Conservation (phyloP, 257 asterid species). For the Solanum arcanum region DNA sequence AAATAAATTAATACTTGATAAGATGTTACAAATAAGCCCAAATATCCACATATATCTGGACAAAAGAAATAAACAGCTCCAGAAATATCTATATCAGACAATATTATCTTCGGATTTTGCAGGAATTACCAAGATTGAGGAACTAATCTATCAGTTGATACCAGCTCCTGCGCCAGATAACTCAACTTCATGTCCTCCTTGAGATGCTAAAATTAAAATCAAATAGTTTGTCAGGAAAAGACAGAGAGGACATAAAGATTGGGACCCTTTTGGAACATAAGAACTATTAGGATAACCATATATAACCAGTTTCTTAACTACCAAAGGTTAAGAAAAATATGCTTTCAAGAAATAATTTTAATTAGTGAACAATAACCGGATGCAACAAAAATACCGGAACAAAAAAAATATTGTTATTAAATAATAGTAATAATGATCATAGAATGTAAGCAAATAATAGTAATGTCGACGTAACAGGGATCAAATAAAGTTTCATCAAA, state of each 20-base stretch:
- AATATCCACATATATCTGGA: not conserved
- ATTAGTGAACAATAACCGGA: not conserved
- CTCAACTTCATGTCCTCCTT: conserved; percentile 99
- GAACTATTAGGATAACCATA: not conserved
- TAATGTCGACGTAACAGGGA: not conserved
- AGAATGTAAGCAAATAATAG: not conserved
- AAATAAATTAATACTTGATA: not conserved
- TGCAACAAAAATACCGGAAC: not conserved
- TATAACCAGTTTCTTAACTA: not conserved
- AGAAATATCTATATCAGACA: not conserved
- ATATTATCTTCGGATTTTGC: not conserved
- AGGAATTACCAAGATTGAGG: conserved; percentile 82
- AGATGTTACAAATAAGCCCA: not conserved
- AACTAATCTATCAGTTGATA: conserved; percentile 91
- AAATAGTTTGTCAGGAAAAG: conserved; percentile 8
- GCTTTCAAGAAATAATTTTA: not conserved
- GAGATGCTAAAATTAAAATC: conserved; percentile 53
- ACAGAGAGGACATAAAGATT: not conserved
- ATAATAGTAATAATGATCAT: not conserved
- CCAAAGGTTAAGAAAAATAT: not conserved
- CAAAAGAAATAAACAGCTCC: not conserved
- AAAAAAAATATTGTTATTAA: not conserved
- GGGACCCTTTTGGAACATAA: not conserved
- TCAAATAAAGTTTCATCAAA: not conserved
- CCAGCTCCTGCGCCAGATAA: conserved; percentile 92